Evolutionary conservation across 352 stramenopile species (phyloP), one percentile per base, ranked within the genome.

Genomic region (Thraustochytrium striatum): DNA sequence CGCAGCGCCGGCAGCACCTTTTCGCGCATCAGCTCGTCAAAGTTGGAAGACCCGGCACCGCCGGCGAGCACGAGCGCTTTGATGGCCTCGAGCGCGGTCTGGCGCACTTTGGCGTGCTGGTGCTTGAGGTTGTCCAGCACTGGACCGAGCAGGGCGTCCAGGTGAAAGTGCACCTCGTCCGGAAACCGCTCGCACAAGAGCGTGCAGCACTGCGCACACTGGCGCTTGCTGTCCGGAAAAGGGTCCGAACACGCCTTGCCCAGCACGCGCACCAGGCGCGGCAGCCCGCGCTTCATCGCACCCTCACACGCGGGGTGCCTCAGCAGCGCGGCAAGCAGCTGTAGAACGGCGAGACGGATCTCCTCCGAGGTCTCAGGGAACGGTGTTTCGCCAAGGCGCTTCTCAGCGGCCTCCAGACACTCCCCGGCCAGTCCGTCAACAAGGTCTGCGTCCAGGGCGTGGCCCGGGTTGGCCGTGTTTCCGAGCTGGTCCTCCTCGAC

Each of bases 31-130:
- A 62, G 33, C 8, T 75, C 65, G 33, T 75, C 41, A 25, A 61
- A 38, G 21, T 21, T 72, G 21, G 65, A 30, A 7, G 65, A 16
- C 39, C 11, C 5, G 32, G 11, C 65, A 13, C 41, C 65, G 65
- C 65, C 65, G 21, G 44, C 28, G n/a, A 75, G 33, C 2, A 68
- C 65, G 13, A 75, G 52, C 44, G 44, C 52, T 43, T 75, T 75
- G 65, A 75, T 72, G 32, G 65, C 39, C 8, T 75, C 65, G 0
- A 75, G 65, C n/a, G 32, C 38, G 5, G 52, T 30, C 52, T 75
- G 65, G 30, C 65, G 43, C 21, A 75, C 65, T 43, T 75, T 75
- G 44, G 65, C 44, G 30, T 75, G 65, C 52, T 75, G 65, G 36
- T 75, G 65, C n/a, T 7, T 9, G 11, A 61, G 35, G 41, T 75